phyloP scores from a whole-genome alignment of 257 asterid species.

The Nicotiana paniculata region DNA sequence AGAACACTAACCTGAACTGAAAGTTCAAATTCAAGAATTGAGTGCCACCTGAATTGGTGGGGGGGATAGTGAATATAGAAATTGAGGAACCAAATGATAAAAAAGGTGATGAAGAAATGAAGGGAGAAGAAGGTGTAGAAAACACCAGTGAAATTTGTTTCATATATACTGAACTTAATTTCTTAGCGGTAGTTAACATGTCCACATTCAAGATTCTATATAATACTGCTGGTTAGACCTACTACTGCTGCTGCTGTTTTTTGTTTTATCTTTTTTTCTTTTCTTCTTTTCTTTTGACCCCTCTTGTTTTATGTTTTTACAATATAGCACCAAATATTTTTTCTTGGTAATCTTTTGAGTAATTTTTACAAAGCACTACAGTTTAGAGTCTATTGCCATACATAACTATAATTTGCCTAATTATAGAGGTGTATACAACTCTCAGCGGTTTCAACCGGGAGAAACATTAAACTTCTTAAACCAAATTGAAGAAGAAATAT shows the following conservation, averaged over 20 bases:
- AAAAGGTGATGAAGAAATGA: not conserved
- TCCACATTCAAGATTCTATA: not conserved
- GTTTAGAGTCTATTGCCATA: too few relatives aligned
- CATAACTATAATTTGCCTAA: too few relatives aligned
- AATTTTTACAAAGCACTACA: too few relatives aligned
- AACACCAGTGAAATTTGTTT: slow-evolving; percentile 17
- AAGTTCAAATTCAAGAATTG: slow-evolving; percentile 22
- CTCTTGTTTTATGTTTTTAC: not conserved
- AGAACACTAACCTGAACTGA: slow-evolving; percentile 30
- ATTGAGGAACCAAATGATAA: slow-evolving; percentile 3
- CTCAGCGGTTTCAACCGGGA: too few relatives aligned
- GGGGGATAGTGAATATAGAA: slow-evolving; percentile 2
- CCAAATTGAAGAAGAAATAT: too few relatives aligned
- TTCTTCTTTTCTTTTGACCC: not conserved
- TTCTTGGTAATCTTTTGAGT: too few relatives aligned
- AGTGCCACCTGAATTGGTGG: slow-evolving; percentile 15
- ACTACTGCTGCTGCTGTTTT: not conserved
- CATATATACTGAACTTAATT: slow-evolving; percentile 14
- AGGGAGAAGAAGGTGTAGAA: slow-evolving; percentile 11
- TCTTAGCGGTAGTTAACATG: not conserved
- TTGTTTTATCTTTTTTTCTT: not conserved
- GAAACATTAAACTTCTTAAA: too few relatives aligned
- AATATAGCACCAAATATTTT: not conserved
- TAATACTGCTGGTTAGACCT: not conserved
- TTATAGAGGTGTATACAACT: too few relatives aligned